Percentiles rank a stretch among this genome's conserved stretches.
phyloP scores from a whole-genome alignment of 441 rosid genomes.

The Aleurites moluccanus region DNA sequence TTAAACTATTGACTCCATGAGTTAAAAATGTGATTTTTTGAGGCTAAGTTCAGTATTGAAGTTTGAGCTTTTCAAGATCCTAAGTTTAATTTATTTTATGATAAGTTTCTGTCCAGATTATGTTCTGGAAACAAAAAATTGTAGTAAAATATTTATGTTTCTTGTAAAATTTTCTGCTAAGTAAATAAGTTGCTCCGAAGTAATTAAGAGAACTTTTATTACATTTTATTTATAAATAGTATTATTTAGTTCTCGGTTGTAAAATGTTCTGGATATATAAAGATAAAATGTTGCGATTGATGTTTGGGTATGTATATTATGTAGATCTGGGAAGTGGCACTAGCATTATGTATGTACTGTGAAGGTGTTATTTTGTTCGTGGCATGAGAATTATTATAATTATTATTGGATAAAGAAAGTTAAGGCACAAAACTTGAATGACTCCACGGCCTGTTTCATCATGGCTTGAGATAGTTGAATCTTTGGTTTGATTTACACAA shows the following conservation, averaged over 20 bases:
- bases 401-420: not conserved
- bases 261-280: not conserved
- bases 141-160: not conserved
- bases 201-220: too few relatives aligned
- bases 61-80: not conserved
- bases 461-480: not conserved
- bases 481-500: not conserved
- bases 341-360: not conserved
- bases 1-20: not conserved
- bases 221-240: too few relatives aligned
- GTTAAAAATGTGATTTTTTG: too few relatives aligned
- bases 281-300: not conserved
- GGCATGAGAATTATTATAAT: too few relatives aligned
- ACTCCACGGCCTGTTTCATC: not conserved
- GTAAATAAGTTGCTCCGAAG: not conserved
- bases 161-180: too few relatives aligned
- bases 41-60: too few relatives aligned
- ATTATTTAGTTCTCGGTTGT: not conserved
- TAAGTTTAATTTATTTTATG: not conserved
- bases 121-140: not conserved
- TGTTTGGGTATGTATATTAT: not conserved
- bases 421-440: not conserved
- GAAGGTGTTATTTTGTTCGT: too few relatives aligned
- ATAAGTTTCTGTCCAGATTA: not conserved
- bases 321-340: not conserved